Percentiles rank a stretch among this genome's conserved stretches.
Conservation (phyloP, 805 yeast species). For the Scheffersomyces lignosus region DNA sequence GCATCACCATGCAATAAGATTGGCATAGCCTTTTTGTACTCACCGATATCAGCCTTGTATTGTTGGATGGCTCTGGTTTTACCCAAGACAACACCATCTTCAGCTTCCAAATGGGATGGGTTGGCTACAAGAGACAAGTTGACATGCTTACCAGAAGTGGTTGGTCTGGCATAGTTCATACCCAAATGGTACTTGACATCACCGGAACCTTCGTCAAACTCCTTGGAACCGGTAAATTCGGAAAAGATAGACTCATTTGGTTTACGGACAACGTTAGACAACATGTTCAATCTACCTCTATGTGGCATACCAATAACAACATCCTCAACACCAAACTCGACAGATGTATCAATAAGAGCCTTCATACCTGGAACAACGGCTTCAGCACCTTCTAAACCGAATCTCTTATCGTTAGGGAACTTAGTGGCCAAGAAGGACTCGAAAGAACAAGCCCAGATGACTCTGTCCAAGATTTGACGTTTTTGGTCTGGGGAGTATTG, state of each 20-base stretch:
- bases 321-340: conserved; percentile 90
- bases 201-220: conserved; percentile 95
- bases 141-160: conserved; percentile 95
- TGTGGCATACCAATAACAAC: conserved; percentile 99
- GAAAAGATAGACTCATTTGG: conserved; percentile 97
- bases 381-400: conserved; percentile 98
- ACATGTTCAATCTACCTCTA: conserved; percentile 97
- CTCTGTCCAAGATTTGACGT: conserved; percentile 92
- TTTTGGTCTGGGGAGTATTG: conserved; percentile 84
- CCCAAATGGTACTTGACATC: conserved; percentile 99
- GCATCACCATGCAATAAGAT: conserved; percentile 98
- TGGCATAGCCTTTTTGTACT: conserved; percentile 83
- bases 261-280: conserved; percentile 96
- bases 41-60: conserved; percentile 82
- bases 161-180: conserved; percentile 98
- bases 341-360: conserved; percentile 90
- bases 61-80: conserved; percentile 96
- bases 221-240: conserved; percentile 90
- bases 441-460: conserved; percentile 94
- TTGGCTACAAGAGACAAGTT: conserved; percentile 95
- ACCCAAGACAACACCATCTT: conserved; percentile 98
- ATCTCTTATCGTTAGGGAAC: conserved; percentile 98
- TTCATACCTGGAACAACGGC: conserved; percentile 95
- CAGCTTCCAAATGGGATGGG: conserved; percentile 99
- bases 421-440: conserved; percentile 91